Conservation (phyloP, 805 yeast species). For the Cyberlindnera misumaiensis region DNA sequence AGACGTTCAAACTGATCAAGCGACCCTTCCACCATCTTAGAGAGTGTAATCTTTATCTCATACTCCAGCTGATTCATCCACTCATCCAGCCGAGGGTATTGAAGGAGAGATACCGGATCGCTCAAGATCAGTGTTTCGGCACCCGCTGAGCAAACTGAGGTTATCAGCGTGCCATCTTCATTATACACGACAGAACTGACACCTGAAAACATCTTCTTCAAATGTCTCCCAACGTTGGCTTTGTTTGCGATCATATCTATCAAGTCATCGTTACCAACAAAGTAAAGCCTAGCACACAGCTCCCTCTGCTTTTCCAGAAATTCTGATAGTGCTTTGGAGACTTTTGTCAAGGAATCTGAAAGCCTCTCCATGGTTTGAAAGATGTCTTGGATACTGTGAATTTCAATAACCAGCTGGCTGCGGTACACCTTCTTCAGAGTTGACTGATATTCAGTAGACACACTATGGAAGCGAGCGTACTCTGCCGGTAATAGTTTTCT, state of each 20-base stretch:
- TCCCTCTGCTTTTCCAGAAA: constrained; percentile 77
- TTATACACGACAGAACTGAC: constrained; percentile 37
- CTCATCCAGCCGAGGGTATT: constrained; percentile 41
- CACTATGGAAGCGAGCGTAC: constrained; percentile 53
- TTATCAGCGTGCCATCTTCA: constrained; percentile 27
- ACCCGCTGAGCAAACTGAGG: constrained; percentile 53
- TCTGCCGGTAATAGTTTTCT: constrained; percentile 63
- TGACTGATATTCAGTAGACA: constrained; percentile 54
- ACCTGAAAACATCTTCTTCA: constrained; percentile 70
- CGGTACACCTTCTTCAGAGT: constrained; percentile 44
- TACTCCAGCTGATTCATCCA: constrained; percentile 59
- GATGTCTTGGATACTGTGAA: constrained; percentile 43
- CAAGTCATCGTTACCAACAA: constrained; percentile 86
- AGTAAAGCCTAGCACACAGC: constrained; percentile 73
- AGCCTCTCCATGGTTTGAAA: constrained; percentile 40
- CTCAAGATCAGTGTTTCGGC: constrained; percentile 48
- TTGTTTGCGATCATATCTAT: constrained; percentile 74
- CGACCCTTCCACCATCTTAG: constrained; percentile 28
- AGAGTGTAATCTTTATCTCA: constrained; percentile 43
- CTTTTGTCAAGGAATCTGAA: constrained; percentile 47
- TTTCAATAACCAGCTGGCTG: constrained; percentile 47
- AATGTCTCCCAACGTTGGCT: constrained; percentile 48
- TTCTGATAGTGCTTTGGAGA: constrained; percentile 63
- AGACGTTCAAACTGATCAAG: constrained; percentile 16
- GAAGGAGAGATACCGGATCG: constrained; percentile 36